Conservation (phyloP, 2,329 filamentous ascomycete genomes). For the Clarireedia sp. region DNA sequence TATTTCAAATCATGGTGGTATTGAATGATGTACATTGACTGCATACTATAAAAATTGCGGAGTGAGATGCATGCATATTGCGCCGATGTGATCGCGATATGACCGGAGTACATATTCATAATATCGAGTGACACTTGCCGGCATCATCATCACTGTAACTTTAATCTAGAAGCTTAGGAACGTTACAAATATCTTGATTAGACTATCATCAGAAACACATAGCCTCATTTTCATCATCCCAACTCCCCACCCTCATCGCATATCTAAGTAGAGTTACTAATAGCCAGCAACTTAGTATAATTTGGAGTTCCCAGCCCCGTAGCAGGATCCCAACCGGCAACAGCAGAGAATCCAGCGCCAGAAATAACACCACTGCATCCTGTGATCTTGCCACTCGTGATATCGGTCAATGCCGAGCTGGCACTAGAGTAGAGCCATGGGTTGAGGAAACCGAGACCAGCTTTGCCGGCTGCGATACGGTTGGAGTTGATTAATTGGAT, state of each 20-base stretch:
- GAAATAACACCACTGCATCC: slow-evolving; percentile 30
- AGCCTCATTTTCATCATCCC: not conserved
- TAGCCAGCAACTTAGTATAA: slow-evolving; percentile 14
- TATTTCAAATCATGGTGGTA: too few species aligned
- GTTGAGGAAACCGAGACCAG: slow-evolving; percentile 37
- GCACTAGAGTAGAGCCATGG: slow-evolving; percentile 35
- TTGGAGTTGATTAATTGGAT: slow-evolving; percentile 57
- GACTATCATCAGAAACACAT: too few species aligned
- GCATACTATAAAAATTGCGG: too few species aligned
- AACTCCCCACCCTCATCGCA: not conserved
- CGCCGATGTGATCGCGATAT: too few species aligned
- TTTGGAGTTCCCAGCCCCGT: slow-evolving; percentile 40
- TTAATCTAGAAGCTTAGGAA: too few species aligned
- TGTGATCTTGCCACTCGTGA: slow-evolving; percentile 32
- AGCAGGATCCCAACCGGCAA: slow-evolving; percentile 37
- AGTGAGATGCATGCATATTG: too few species aligned
- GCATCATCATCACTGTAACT: too few species aligned
- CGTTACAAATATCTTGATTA: too few species aligned
- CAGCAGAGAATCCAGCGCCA: slow-evolving; percentile 1
- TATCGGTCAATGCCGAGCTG: slow-evolving; percentile 35
- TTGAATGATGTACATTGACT: too few species aligned
- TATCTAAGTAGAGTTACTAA: slow-evolving; percentile 10
- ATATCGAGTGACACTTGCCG: too few species aligned
- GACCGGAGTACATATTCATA: too few species aligned
- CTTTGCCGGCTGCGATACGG: slow-evolving; percentile 42